Evolutionary conservation across 1,139 yeast genomes (phyloP).

Genomic region (Geotrichum europaeum): DNA sequence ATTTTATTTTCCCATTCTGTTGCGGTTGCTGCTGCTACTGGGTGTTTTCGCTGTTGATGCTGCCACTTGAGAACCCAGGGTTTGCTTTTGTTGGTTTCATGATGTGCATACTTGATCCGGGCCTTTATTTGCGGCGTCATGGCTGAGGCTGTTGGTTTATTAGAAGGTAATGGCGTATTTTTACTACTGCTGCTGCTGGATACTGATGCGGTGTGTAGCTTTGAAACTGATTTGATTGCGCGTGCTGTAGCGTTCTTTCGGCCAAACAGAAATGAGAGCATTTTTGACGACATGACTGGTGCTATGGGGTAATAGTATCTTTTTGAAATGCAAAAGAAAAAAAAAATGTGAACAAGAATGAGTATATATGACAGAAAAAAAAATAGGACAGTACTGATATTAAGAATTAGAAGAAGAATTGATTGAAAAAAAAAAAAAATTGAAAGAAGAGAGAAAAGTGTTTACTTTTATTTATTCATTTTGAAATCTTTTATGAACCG

Average conservation of each 20-base stretch:
- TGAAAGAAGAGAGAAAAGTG: neutral
- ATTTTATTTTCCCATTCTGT: constrained; percentile 17
- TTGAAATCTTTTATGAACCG: neutral
- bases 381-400: neutral
- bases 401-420: neutral
- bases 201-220: neutral
- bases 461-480: neutral
- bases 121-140: neutral
- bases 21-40: neutral
- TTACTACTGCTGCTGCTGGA: neutral
- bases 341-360: neutral
- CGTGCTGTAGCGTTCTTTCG: neutral
- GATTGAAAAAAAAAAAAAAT: neutral
- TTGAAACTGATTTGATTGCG: neutral
- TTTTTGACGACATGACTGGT: neutral
- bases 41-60: neutral
- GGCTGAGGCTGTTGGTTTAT: neutral
- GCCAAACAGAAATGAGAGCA: neutral
- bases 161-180: neutral
- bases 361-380: neutral
- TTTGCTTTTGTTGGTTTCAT: neutral
- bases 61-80: neutral
- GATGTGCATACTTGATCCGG: neutral
- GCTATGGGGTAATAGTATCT: neutral
- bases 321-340: neutral